phyloP scores from a whole-genome alignment of 805 yeast species.

The Zygosaccharomyces bailii region DNA sequence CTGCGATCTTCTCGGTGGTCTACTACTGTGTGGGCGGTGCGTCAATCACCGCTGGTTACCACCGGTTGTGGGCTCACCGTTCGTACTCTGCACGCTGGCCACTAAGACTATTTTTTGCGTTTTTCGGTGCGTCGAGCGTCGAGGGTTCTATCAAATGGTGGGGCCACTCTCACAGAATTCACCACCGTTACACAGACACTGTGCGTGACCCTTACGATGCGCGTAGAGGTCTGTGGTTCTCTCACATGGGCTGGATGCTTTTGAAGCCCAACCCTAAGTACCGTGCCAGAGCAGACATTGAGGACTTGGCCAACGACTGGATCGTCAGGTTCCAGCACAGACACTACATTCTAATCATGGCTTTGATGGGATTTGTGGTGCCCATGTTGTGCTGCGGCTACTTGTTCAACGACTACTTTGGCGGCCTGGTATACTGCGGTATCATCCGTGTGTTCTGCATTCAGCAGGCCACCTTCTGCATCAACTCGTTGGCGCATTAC shows the following conservation, averaged over 20 bases:
- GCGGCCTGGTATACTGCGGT: slow-evolving; percentile 78
- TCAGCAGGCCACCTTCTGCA: slow-evolving; percentile 85
- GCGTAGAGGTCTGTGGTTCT: slow-evolving; percentile 76
- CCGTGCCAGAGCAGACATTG: slow-evolving; percentile 77
- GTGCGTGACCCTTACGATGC: slow-evolving; percentile 84
- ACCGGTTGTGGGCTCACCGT: slow-evolving; percentile 75
- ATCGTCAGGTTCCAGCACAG: slow-evolving; percentile 78
- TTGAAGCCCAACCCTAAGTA: slow-evolving; percentile 75
- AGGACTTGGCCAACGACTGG: slow-evolving; percentile 76
- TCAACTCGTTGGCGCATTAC: slow-evolving; percentile 83
- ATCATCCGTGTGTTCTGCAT: slow-evolving; percentile 63
- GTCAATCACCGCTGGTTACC: slow-evolving; percentile 83
- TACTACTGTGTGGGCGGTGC: slow-evolving; percentile 61
- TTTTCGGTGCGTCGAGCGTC: slow-evolving; percentile 78
- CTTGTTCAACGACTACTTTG: slow-evolving; percentile 57
- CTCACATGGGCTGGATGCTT: slow-evolving; percentile 87
- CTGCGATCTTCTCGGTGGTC: slow-evolving; percentile 45
- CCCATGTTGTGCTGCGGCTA: slow-evolving; percentile 59
- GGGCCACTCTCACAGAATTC: slow-evolving; percentile 82
- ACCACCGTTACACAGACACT: slow-evolving; percentile 84
- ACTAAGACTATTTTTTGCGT: slow-evolving; percentile 60
- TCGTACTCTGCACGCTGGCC: slow-evolving; percentile 63
- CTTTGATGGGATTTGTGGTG: slow-evolving; percentile 54
- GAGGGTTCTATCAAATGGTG: slow-evolving; percentile 90
- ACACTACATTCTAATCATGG: slow-evolving; percentile 64